Conservation (phyloP, 805 yeast species). For the Candida namnaoensis region DNA sequence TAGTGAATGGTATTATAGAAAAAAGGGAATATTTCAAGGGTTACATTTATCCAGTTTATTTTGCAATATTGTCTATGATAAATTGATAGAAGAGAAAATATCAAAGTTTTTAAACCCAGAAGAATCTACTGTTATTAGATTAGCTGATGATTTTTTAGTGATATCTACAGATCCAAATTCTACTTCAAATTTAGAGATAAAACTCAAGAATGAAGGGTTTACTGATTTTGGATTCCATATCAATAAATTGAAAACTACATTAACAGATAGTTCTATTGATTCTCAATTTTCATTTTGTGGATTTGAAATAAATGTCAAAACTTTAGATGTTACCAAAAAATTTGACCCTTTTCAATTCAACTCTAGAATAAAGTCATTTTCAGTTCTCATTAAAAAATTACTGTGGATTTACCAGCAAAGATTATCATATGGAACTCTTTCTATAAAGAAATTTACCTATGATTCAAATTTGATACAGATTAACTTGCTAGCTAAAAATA, state of each 20-base stretch:
- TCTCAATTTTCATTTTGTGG: slow-evolving; percentile 32
- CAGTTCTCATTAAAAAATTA: slow-evolving; percentile 5
- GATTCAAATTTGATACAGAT: slow-evolving; percentile 16
- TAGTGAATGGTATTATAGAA: slow-evolving; percentile 33
- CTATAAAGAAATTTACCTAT: not conserved
- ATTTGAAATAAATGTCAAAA: slow-evolving; percentile 22
- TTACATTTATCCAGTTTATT: slow-evolving; percentile 65
- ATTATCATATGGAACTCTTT: slow-evolving; percentile 21
- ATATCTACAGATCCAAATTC: slow-evolving; percentile 34
- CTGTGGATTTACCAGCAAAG: slow-evolving; percentile 21
- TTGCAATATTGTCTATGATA: slow-evolving; percentile 67
- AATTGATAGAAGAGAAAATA: slow-evolving; percentile 32
- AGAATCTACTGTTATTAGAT: slow-evolving; percentile 39
- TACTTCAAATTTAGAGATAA: slow-evolving; percentile 32
- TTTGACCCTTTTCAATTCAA: slow-evolving; percentile 8
- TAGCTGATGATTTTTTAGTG: slow-evolving; percentile 84
- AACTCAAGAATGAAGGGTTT: slow-evolving; percentile 19
- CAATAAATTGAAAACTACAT: slow-evolving; percentile 32
- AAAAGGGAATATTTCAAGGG: slow-evolving; percentile 79
- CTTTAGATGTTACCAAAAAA: slow-evolving; percentile 27
- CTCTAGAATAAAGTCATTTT: slow-evolving; percentile 14
- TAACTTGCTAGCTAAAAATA: slow-evolving; percentile 4
- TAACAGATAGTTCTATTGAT: not conserved
- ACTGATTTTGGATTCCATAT: slow-evolving; percentile 10
- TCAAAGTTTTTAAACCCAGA: slow-evolving; percentile 16